phyloP scores from a whole-genome alignment of 2,329 filamentous ascomycete species.

The Fusarium begoniae region DNA sequence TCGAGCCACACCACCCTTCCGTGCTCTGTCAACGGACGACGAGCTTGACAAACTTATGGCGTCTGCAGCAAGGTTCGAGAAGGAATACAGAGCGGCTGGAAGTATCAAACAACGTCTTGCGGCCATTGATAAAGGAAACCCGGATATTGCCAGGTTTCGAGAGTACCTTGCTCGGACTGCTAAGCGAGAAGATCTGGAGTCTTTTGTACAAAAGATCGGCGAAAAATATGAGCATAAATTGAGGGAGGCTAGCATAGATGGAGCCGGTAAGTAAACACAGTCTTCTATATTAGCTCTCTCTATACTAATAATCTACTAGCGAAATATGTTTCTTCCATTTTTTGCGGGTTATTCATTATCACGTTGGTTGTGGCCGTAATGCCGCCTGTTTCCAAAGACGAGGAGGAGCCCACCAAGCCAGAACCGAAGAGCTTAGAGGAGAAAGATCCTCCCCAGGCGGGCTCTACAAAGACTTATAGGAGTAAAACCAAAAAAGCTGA shows the following conservation, averaged over 20 bases:
- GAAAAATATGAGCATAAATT: neutral
- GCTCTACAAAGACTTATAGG: neutral
- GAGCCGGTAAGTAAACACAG: neutral
- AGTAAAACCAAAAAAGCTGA: neutral
- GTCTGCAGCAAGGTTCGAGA: neutral
- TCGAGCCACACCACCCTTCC: neutral
- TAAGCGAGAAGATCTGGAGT: neutral
- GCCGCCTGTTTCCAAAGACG: neutral
- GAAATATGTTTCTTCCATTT: accelerated
- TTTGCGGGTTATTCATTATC: neutral
- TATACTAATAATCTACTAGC: neutral
- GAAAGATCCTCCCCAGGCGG: neutral
- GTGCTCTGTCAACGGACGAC: neutral
- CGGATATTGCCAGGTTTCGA: neutral
- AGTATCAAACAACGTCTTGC: neutral
- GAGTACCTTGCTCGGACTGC: neutral
- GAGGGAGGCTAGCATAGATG: neutral
- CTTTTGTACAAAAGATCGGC: no score
- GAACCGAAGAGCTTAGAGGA: neutral
- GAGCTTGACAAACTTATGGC: neutral
- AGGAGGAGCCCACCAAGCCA: neutral
- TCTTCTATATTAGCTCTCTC: neutral
- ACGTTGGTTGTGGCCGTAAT: accelerated
- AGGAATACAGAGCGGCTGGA: neutral
- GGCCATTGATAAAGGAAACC: neutral